These are phyloP conservation scores for Populus pruinosa DNA, from an alignment of 345 rosid genomes.

Conservation along the genomic window DNA sequence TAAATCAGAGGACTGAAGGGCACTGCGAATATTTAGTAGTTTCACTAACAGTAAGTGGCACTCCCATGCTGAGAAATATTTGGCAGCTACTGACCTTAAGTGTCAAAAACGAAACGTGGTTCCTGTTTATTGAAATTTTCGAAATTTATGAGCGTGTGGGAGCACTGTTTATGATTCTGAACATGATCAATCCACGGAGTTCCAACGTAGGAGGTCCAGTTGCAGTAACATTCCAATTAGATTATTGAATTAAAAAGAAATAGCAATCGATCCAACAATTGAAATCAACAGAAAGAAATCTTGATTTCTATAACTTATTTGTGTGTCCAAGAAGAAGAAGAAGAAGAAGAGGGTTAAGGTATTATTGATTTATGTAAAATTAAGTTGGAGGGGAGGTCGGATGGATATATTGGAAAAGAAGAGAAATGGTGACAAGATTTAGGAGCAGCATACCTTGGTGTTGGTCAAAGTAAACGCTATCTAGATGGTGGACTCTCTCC, in stretches of 20 bases:
- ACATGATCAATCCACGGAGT: slow-evolving; percentile 22
- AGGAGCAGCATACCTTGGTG: slow-evolving; percentile 16
- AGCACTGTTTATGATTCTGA: slow-evolving; percentile 16
- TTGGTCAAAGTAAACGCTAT: slow-evolving; percentile 31
- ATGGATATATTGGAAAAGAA: no score
- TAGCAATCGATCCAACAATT: neutral
- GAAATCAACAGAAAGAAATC: neutral
- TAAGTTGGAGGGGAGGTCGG: neutral
- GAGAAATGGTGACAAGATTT: neutral
- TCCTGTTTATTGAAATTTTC: slow-evolving; percentile 13
- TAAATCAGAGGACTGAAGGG: neutral
- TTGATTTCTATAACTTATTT: no score
- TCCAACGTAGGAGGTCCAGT: slow-evolving; percentile 34
- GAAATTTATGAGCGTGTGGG: slow-evolving; percentile 16
- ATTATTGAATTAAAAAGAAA: no score
- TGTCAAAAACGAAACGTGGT: slow-evolving; percentile 11
- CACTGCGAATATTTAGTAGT: neutral
- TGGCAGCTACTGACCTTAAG: slow-evolving; percentile 23
- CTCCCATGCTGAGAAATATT: neutral
- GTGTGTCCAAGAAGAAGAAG: neutral
- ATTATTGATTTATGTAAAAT: neutral
- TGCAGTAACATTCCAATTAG: slow-evolving; percentile 11
- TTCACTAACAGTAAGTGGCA: neutral
- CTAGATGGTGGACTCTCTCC: neutral
- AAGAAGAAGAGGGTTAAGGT: neutral